Base-by-base conservation (phyloP, 805 yeast genomes). In the Zygoascus bituminiphila region DNA sequence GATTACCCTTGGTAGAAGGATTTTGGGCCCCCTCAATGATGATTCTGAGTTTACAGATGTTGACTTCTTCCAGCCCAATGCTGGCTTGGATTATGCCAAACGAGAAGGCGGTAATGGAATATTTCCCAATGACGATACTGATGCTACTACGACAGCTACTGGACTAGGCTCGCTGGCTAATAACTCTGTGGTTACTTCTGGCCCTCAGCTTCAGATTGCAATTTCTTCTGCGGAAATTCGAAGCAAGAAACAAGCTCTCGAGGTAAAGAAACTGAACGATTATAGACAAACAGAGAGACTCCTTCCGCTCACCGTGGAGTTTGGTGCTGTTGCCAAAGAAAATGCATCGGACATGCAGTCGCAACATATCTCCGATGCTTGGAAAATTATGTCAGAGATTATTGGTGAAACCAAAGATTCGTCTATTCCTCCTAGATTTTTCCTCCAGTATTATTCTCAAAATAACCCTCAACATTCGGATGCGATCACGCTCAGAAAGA, bases 311-410 rank as follows among this genome's bases (percentile, higher is more conserved):
- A 72, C 82, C 20, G 63, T 74, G 17, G 83, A 76, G 42, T 7
- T 29, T 12, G 33, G 33, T 29, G 33, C 33, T 4, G 76, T 88
- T 54, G 76, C 79, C 7, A 81, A 77, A 36, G 70, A 82, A 38
- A 76, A 82, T 50, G 81, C 79, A 19, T 67, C 76, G 4, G 88
- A 82, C 58, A 66, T 78, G 31, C 79, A 78, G 53, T 77, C 88
- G 2, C 81, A 76, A 58, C 95, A 85, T 63, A 65, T 88, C 46
- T 71, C 77, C 43, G 95, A 86, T 56, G 72, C 82, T 17, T 88
- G 93, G 88, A 71, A 75, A 48, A 79, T 87, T 41, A 62, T 88
- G 50, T 72, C 71, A 21, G 70, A 70, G 33, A 70, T 80, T 39
- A 68, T 68, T 48, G 66, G 55, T 41, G 64, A 57, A 44, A 21